Conservation (phyloP, 495 filamentous ascomycete species). For the Tuber calosporum region DNA sequence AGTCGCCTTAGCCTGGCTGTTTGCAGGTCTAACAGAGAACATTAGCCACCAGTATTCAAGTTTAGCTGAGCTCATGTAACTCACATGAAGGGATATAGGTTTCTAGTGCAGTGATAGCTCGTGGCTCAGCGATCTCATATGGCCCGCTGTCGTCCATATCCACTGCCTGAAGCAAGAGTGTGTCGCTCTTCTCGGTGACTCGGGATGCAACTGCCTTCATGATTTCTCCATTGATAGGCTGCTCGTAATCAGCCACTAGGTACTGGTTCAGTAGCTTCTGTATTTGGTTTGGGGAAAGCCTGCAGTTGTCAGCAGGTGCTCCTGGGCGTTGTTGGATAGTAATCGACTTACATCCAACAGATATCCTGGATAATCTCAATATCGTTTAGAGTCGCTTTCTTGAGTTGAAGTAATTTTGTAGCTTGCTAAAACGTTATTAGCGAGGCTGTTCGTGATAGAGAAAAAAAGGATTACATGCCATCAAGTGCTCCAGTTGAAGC, state of each 20-base stretch:
- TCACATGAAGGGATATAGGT: conserved; percentile 84
- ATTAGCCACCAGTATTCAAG: conserved; percentile 43
- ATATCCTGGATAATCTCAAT: conserved; percentile 99
- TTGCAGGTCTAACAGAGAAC: conserved; percentile 59
- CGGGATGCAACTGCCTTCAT: conserved; percentile 98
- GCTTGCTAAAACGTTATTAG: conserved; percentile 64
- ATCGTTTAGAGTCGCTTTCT: conserved; percentile 98
- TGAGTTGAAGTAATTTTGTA: conserved; percentile 95
- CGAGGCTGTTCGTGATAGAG: not conserved
- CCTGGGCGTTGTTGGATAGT: not conserved
- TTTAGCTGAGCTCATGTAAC: conserved; percentile 39
- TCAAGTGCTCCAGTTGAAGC: conserved; percentile 94
- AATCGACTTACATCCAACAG: conserved; percentile 85
- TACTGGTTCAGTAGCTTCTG: conserved; percentile 99
- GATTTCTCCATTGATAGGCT: conserved; percentile 98
- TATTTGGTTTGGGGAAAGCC: conserved; percentile 97
- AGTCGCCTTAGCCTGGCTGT: conserved; percentile 87
- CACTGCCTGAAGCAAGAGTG: conserved; percentile 81
- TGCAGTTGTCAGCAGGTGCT: conserved; percentile 38
- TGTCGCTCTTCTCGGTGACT: conserved; percentile 97
- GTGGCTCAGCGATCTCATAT: conserved; percentile 95
- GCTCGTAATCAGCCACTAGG: conserved; percentile 96
- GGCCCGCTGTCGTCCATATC: conserved; percentile 99
- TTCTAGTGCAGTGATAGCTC: conserved; percentile 90
- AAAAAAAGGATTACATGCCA: conserved; percentile 53